Conservation (phyloP, 2,329 filamentous ascomycete genomes). For the Claviceps quebecensis region DNA sequence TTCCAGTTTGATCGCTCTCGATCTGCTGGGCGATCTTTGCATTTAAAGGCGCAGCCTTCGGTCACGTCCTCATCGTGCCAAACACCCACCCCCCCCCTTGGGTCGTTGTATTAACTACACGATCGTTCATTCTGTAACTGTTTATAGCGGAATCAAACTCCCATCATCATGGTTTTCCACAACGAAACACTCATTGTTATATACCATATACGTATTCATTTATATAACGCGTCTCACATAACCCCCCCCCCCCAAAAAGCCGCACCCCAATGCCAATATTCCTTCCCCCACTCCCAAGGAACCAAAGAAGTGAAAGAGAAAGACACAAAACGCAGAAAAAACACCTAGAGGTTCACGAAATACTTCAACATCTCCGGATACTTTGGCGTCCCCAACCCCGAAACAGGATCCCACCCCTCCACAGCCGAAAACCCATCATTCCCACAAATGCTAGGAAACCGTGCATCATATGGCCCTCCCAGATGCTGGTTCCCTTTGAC, state of each 20-base stretch:
- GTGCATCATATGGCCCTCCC: constrained; percentile 5
- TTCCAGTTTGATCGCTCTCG: too few species aligned
- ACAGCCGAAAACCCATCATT: constrained; percentile 10
- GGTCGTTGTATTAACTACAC: too few species aligned
- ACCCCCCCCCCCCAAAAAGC: neutral
- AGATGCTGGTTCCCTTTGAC: constrained; percentile 9
- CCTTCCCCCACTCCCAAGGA: neutral
- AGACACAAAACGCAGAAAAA: neutral
- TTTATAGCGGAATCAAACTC: too few species aligned
- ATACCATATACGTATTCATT: neutral
- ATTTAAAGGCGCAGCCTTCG: too few species aligned
- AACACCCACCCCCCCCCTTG: too few species aligned
- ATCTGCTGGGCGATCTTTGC: too few species aligned
- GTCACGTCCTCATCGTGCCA: too few species aligned
- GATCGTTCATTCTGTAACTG: too few species aligned
- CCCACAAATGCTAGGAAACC: constrained; percentile 7
- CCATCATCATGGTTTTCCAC: too few species aligned
- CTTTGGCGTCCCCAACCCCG: constrained; percentile 10
- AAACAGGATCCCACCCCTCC: constrained; percentile 10
- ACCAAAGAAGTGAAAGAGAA: neutral
- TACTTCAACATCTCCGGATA: constrained; percentile 25
- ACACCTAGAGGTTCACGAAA: constrained; percentile 14
- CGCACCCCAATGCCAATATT: neutral
- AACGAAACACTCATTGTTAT: too few species aligned
- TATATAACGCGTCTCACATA: neutral